phyloP scores from a whole-genome alignment of 2,329 filamentous ascomycete genomes.

The Huntiella abstrusa region DNA sequence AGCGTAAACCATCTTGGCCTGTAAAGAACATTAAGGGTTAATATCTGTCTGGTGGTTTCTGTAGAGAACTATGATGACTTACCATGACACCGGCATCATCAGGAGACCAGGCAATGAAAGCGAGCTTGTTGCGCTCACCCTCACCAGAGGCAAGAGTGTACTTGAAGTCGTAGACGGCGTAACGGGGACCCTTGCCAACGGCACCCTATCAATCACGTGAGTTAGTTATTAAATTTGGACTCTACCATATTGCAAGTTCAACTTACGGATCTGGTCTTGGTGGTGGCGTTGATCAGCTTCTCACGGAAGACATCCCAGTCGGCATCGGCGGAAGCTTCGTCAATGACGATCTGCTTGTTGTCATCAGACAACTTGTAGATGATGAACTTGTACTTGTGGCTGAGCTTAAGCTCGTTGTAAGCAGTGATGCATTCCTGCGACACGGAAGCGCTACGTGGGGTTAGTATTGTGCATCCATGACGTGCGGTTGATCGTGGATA shows the following conservation, averaged over 20 bases:
- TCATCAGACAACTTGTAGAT: conserved; percentile 76
- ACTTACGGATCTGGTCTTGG: conserved; percentile 48
- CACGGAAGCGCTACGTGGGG: conserved; percentile 43
- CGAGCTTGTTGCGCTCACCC: conserved; percentile 59
- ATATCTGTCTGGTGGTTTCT: background rate
- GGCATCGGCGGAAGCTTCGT: conserved; percentile 46
- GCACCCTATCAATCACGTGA: conserved; percentile 25
- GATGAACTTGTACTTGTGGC: conserved; percentile 68
- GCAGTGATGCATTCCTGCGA: conserved; percentile 48
- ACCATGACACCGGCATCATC: conserved; percentile 68
- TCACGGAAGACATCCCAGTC: conserved; percentile 60
- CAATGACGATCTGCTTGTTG: conserved; percentile 65
- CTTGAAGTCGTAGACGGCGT: conserved; percentile 72
- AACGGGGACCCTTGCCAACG: conserved; percentile 52
- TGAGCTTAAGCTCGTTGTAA: conserved; percentile 71
- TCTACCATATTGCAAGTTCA: background rate
- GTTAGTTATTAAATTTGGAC: background rate
- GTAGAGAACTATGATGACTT: conserved; percentile 17
- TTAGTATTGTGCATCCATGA: background rate
- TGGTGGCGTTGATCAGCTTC: conserved; percentile 54
- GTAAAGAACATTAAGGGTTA: conserved; percentile 5
- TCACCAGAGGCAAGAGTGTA: conserved; percentile 55
- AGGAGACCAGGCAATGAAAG: conserved; percentile 62
- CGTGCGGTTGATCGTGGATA: background rate
- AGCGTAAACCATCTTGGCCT: conserved; percentile 83